Conservation (phyloP, 1,284 basidiomycete genomes). For the Fomitopsis betulina region DNA sequence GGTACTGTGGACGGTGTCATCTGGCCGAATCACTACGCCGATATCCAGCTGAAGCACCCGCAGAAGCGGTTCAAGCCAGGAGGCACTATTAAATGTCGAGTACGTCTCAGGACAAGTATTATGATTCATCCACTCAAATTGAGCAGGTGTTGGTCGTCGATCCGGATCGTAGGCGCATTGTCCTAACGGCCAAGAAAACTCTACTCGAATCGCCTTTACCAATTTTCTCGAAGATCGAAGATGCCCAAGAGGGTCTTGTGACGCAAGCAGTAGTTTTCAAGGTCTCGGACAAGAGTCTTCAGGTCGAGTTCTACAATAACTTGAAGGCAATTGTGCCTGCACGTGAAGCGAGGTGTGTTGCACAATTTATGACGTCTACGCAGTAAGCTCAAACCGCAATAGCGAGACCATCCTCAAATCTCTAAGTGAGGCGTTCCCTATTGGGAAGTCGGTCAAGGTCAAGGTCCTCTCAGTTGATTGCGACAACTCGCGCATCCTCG, state of each 20-base stretch:
- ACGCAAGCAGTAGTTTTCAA: constrained; percentile 85
- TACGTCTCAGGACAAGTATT: constrained; percentile 32
- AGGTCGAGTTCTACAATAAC: constrained; percentile 91
- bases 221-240: constrained; percentile 62
- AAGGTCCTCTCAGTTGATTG: constrained; percentile 74
- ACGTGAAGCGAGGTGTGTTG: constrained; percentile 72
- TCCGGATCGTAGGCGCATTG: constrained; percentile 76
- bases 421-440: constrained; percentile 66
- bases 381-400: background rate
- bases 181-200: constrained; percentile 90
- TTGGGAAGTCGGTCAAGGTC: constrained; percentile 86
- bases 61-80: constrained; percentile 90
- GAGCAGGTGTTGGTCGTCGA: constrained; percentile 83
- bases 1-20: constrained; percentile 90
- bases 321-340: constrained; percentile 81
- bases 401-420: constrained; percentile 65
- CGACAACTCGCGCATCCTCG: constrained; percentile 66
- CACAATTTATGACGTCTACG: constrained; percentile 4
- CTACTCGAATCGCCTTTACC: constrained; percentile 80
- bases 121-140: constrained; percentile 9
- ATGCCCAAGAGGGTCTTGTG: constrained; percentile 69
- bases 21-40: constrained; percentile 94
- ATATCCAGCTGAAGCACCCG: constrained; percentile 89
- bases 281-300: constrained; percentile 71
- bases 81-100: constrained; percentile 80